Conservation (phyloP, 1,284 basidiomycete species). For the Cutaneotrichosporon arboriforme region DNA sequence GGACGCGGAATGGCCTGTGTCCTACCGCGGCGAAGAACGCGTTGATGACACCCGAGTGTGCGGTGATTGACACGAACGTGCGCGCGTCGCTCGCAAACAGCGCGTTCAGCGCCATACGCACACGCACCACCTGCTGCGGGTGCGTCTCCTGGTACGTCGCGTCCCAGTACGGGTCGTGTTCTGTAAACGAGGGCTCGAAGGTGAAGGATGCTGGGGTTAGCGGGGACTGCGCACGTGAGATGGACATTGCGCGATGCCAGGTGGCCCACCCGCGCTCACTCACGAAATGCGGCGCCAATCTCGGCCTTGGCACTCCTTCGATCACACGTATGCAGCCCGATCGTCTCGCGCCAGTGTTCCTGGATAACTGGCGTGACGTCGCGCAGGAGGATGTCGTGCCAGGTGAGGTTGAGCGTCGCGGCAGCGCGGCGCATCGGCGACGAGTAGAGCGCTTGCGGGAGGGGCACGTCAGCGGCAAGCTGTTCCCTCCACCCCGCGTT, state of each 20-base stretch:
- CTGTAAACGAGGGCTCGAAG: constrained; percentile 36
- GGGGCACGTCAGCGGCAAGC: constrained; percentile 21
- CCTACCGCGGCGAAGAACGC: constrained; percentile 32
- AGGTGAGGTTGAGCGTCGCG: constrained; percentile 36
- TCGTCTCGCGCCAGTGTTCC: constrained; percentile 32
- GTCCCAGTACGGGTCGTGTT: constrained; percentile 39
- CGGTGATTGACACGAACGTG: constrained; percentile 40
- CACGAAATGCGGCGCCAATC: constrained; percentile 22
- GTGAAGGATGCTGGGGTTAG: constrained; percentile 22
- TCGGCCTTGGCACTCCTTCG: constrained; percentile 27
- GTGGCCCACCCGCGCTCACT: not conserved
- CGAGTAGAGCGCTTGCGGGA: constrained; percentile 35
- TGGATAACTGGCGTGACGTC: constrained; percentile 19
- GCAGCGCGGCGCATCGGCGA: constrained; percentile 32
- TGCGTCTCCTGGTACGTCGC: constrained; percentile 29
- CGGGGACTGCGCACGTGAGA: not conserved
- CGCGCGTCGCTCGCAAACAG: constrained; percentile 34
- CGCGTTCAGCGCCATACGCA: constrained; percentile 31
- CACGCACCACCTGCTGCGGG: constrained; percentile 25
- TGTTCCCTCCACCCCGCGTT: constrained; percentile 36
- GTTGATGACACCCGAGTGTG: constrained; percentile 40
- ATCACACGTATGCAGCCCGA: constrained; percentile 42
- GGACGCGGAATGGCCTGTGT: constrained; percentile 23
- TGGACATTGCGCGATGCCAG: no score
- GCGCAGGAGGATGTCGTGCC: constrained; percentile 28